Evolutionary conservation across 2,329 filamentous ascomycete genomes (phyloP), one percentile per base, ranked within the genome.

Genomic region (Geosmithia putterillii): DNA sequence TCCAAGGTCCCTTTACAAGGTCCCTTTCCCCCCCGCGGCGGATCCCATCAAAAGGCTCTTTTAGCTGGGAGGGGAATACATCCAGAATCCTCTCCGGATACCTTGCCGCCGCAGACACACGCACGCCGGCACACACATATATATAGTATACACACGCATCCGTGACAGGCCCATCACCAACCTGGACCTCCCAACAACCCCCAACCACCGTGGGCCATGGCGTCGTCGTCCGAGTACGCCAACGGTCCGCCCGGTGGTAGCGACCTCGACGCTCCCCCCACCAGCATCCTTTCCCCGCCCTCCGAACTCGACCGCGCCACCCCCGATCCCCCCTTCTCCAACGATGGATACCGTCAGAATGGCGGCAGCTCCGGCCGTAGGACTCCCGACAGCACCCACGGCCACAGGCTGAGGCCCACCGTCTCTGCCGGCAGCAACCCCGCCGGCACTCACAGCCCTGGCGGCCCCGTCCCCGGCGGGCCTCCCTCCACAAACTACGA

Each of bases 161-260:
- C n/a, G n/a, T n/a, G n/a, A n/a, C n/a, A n/a, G n/a, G n/a, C n/a
- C n/a, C n/a, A 34, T 9, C 28, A 32, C 49, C 46, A 45, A 50
- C 42, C 46, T 52, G 51, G 51, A 34, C 19, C 37, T 51, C 51
- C 49, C 28, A 9, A 9, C 28, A 4, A 4, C 28, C 45, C 48
- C 53, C 49, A 47, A 50, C 53, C 7, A 20, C 34, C 42, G 37
- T 41, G 18, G 28, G 54, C 50, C 44, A 69, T 71, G 64, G 67
- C 66, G 28, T 32, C 28, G 28, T 32, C 28, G 51, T 66, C 69
- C 50, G 67, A 68, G 49, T 67, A 70, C 56, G 65, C 66, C 51
- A 61, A 62, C 52, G 59, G 59, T 51, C 54, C 59, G 51, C 59
- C 61, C 52, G 55, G 65, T 6, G 28, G 67, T 48, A 59, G 57